Evolutionary conservation across 1,284 basidiomycete genomes (phyloP), one percentile per base, ranked within the genome.

Genomic region (Microbotryum silenes-acaulis): DNA sequence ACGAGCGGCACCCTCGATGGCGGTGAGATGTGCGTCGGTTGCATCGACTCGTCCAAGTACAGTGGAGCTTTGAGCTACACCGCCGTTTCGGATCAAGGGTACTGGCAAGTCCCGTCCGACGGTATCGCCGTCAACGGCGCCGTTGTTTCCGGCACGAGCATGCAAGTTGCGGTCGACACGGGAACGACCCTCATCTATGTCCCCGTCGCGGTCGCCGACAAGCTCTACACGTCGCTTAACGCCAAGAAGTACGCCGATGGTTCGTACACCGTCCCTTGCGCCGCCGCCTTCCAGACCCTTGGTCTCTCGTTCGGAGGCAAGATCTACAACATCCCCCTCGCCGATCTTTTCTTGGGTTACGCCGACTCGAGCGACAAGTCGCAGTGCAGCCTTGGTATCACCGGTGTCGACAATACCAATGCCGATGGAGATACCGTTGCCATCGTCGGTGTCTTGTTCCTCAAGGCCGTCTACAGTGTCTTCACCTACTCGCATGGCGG

Each of bases 171-270:
- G 20, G 69, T 70, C 56, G 71, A 72, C 62, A 67, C 66, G 4
- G 71, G 71, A 52, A 72, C 71, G 46, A 66, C 65, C 6, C 58
- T 72, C n/a, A 67, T 67, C 48, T 72, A 72, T 61, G 62, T 72
- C 21, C 69, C 71, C 3, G 58, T 53, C 9, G 20, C 62, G 2
- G 66, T 66, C 14, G 71, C 69, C 14, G 31, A 54, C 27, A 65
- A 66, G 2, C 60, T 72, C 18, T 70, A 72, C 65, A n/a, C 56
- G 16, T 25, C 56, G 48, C 50, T 72, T 21, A 66, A 66, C 20
- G 70, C 67, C 6, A 67, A 56, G 16, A 48, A 55, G 25, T 62
- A 63, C 18, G 50, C n/a, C 14, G 42, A 54, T 8, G 69, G 66
- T 29, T 64, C 67, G 31, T 72, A 63, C 59, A 64, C 67, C 31